These are phyloP conservation scores for Nitzschia sp. DNA, from an alignment of 108 stramenopile genomes.

Conservation along the genomic window DNA sequence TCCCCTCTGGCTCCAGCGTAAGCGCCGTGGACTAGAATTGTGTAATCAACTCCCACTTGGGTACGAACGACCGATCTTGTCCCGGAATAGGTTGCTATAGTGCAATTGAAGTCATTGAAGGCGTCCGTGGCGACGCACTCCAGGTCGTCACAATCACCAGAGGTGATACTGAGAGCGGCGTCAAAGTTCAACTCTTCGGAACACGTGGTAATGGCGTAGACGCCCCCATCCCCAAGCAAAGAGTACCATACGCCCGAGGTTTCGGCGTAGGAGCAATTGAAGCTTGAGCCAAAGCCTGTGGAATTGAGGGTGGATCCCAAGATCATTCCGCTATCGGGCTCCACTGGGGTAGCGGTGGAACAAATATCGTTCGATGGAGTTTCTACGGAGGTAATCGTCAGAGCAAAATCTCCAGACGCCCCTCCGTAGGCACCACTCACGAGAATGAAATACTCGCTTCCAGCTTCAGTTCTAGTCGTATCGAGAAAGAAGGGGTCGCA, in stretches of 20 bases:
- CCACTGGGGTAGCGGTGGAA: slow-evolving; percentile 1
- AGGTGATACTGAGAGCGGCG: slow-evolving; percentile 1
- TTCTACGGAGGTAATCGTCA: slow-evolving; percentile 11
- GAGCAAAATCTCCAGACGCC: slow-evolving; percentile 12
- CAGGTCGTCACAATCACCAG: slow-evolving; percentile 9
- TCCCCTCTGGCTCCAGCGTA: slow-evolving; percentile 2
- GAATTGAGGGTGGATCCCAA: slow-evolving; percentile 1
- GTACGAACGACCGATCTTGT: slow-evolving; percentile 7
- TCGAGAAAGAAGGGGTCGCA: slow-evolving; percentile 4
- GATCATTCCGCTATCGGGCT: not conserved
- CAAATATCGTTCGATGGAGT: slow-evolving; percentile 14
- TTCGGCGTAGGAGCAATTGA: not conserved
- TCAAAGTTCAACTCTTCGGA: slow-evolving; percentile 9
- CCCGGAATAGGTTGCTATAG: not conserved
- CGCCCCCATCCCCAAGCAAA: not conserved
- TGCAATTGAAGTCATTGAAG: slow-evolving; percentile 4
- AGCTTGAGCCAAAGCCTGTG: not conserved
- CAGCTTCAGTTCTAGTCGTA: slow-evolving; percentile 18
- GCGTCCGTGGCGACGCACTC: slow-evolving; percentile 7
- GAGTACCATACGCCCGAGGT: not conserved
- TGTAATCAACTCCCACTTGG: slow-evolving; percentile 1
- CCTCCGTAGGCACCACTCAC: slow-evolving; percentile 10
- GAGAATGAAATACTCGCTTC: slow-evolving; percentile 23
- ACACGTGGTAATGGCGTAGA: slow-evolving; percentile 11
- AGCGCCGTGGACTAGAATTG: slow-evolving; percentile 8